phyloP scores from a whole-genome alignment of 2,329 filamentous ascomycete species.

The Cladosporium sp. region DNA sequence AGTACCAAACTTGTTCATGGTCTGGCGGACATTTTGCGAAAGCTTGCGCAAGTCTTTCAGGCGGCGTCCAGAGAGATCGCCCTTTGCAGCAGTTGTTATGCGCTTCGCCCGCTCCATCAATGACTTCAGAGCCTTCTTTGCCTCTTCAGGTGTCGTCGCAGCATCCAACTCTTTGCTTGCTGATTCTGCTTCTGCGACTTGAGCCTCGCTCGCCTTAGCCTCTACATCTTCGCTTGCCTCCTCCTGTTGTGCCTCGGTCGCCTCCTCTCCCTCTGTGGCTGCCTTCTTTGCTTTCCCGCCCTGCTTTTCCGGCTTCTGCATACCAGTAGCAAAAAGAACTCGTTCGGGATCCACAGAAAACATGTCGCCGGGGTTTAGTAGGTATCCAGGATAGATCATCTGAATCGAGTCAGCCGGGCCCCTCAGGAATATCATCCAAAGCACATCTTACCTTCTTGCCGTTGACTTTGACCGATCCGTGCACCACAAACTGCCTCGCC shows the following conservation, averaged over 20 bases:
- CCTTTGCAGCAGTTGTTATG: slow-evolving; percentile 57
- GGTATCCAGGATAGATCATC: slow-evolving; percentile 92
- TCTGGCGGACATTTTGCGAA: slow-evolving; percentile 63
- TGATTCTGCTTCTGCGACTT: slow-evolving; percentile 21
- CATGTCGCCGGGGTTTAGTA: slow-evolving; percentile 95
- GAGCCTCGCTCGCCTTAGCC: slow-evolving; percentile 26
- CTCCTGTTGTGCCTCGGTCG: slow-evolving; percentile 31
- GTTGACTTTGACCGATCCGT: slow-evolving; percentile 93
- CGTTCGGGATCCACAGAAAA: slow-evolving; percentile 91
- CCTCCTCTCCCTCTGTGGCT: slow-evolving; percentile 28
- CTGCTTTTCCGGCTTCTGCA: slow-evolving; percentile 46
- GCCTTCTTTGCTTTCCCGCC: slow-evolving; percentile 25
- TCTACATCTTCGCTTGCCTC: slow-evolving; percentile 23
- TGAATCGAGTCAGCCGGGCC: slow-evolving; percentile 42
- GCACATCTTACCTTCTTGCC: slow-evolving; percentile 74
- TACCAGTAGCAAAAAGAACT: slow-evolving; percentile 85
- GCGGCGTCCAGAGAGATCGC: slow-evolving; percentile 63
- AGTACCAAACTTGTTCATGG: slow-evolving; percentile 57
- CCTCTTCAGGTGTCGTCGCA: slow-evolving; percentile 28
- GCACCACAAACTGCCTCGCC: slow-evolving; percentile 89
- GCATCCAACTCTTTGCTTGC: slow-evolving; percentile 23
- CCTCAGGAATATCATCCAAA: neutral
- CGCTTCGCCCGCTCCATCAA: slow-evolving; percentile 61
- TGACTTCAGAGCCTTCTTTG: slow-evolving; percentile 52
- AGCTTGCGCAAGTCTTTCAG: slow-evolving; percentile 78